A percentile compares a stretch with the other conserved stretches of the same genome.
phyloP scores from a whole-genome alignment of 352 stramenopile species.

The Pythium coloratum region DNA sequence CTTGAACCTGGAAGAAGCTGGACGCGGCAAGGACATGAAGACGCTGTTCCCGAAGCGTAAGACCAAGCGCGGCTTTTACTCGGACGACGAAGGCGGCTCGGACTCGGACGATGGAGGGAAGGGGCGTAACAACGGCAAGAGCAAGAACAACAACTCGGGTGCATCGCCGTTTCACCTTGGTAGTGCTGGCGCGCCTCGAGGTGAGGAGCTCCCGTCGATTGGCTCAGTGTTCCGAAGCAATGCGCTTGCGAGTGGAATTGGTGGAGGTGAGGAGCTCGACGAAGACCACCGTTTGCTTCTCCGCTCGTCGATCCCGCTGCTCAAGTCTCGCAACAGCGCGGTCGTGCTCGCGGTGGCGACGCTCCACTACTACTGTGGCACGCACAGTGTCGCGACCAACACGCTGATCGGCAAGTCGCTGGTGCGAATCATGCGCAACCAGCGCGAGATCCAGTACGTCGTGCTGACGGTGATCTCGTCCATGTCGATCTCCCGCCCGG shows the following conservation, averaged over 20 bases:
- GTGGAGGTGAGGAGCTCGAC: constrained; percentile 86
- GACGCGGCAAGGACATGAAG: constrained; percentile 41
- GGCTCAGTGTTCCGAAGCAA: constrained; percentile 80
- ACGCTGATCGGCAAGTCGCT: constrained; percentile 96
- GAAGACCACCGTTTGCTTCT: constrained; percentile 96
- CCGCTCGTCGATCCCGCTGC: constrained; percentile 93
- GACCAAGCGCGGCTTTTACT: constrained; percentile 95
- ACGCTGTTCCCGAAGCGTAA: constrained; percentile 65
- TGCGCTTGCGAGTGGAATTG: constrained; percentile 63
- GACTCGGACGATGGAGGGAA: constrained; percentile 66
- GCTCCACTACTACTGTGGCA: constrained; percentile 97
- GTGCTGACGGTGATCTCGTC: constrained; percentile 95
- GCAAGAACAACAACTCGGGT: constrained; percentile 29
- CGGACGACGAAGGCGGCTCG: constrained; percentile 93
- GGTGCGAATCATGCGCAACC: constrained; percentile 96
- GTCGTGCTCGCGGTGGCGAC: constrained; percentile 97
- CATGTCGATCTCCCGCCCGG: constrained; percentile 93
- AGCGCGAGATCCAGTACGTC: constrained; percentile 98
- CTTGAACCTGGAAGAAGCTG: constrained; percentile 30
- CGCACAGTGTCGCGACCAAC: constrained; percentile 79
- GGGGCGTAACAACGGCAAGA: not conserved
- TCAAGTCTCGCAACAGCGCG: constrained; percentile 96
- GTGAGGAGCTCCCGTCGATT: constrained; percentile 57
- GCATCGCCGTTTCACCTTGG: constrained; percentile 36
- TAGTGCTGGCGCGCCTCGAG: constrained; percentile 15